Conservation (phyloP, 1,284 basidiomycete species). For the Rhodofomes roseus region DNA sequence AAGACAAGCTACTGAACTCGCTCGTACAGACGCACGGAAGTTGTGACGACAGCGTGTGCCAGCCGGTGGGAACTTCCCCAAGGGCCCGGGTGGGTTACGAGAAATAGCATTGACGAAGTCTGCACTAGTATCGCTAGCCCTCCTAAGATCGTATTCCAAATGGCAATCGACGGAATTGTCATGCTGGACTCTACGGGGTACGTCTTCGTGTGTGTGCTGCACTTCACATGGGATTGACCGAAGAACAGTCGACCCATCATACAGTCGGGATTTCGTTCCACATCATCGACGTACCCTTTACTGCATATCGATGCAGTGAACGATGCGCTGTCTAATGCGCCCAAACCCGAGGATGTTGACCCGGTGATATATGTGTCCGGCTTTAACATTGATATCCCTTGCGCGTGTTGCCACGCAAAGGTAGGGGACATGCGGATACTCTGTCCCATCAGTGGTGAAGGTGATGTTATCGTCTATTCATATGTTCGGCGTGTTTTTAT, state of each 20-base stretch:
- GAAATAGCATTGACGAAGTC: neutral
- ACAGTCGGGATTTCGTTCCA: constrained; percentile 85
- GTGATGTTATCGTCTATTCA: constrained; percentile 39
- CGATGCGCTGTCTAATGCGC: constrained; percentile 58
- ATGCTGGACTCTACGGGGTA: constrained; percentile 81
- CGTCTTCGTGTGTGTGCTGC: constrained; percentile 25
- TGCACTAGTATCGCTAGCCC: neutral
- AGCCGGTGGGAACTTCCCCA: too few relatives aligned
- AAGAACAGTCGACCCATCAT: constrained; percentile 78
- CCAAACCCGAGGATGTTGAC: constrained; percentile 55
- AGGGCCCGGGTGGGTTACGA: too few relatives aligned
- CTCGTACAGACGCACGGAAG: too few relatives aligned
- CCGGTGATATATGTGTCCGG: constrained; percentile 66
- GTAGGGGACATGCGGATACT: constrained; percentile 76
- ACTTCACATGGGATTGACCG: neutral
- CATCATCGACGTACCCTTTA: constrained; percentile 75
- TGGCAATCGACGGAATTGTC: constrained; percentile 89
- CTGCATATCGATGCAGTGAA: constrained; percentile 87
- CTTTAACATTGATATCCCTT: constrained; percentile 44
- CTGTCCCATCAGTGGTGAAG: constrained; percentile 78
- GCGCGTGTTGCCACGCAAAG: constrained; percentile 79
- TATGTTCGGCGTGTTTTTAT: neutral
- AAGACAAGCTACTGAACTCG: too few relatives aligned
- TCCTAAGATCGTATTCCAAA: constrained; percentile 21
- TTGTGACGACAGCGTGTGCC: too few relatives aligned